These are phyloP conservation scores for Triticum urartu DNA, from an alignment of 176 grass and related monocot species.

Conservation along the genomic window DNA sequence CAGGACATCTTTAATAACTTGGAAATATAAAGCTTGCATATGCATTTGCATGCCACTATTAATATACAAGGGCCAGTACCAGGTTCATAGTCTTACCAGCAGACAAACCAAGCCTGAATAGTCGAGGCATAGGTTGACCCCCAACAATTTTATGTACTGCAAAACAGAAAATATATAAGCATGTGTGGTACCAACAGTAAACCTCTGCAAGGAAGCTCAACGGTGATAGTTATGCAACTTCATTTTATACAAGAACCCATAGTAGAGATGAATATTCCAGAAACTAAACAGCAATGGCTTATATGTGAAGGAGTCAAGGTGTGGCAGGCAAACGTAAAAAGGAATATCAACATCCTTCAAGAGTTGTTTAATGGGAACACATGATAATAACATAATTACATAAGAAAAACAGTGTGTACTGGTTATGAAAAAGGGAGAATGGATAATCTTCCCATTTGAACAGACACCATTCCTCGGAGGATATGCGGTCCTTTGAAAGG, in stretches of 20 bases:
- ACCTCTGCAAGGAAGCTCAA: constrained; percentile 19
- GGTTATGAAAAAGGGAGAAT: not conserved
- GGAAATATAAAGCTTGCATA: not conserved
- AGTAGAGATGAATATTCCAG: not conserved
- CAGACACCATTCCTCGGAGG: not conserved
- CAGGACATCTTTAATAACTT: not conserved
- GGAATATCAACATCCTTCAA: not conserved
- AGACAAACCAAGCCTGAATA: not conserved
- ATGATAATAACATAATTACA: not conserved
- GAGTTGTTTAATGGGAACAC: not conserved
- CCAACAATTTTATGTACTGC: constrained; percentile 27
- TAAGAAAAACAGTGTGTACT: not conserved
- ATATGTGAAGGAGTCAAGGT: not conserved
- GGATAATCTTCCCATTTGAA: not conserved
- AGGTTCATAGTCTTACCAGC: constrained; percentile 13
- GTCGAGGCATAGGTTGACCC: not conserved
- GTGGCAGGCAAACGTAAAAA: not conserved
- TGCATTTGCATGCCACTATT: not conserved
- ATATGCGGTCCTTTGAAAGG: not conserved
- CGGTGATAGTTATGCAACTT: not conserved
- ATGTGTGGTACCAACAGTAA: not conserved
- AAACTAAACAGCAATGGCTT: not conserved
- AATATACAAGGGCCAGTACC: not conserved
- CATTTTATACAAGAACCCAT: constrained; percentile 10
- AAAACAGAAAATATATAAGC: constrained; percentile 35